Conservation (phyloP, 306 rosid species). For the Dalbergia cultrata region DNA sequence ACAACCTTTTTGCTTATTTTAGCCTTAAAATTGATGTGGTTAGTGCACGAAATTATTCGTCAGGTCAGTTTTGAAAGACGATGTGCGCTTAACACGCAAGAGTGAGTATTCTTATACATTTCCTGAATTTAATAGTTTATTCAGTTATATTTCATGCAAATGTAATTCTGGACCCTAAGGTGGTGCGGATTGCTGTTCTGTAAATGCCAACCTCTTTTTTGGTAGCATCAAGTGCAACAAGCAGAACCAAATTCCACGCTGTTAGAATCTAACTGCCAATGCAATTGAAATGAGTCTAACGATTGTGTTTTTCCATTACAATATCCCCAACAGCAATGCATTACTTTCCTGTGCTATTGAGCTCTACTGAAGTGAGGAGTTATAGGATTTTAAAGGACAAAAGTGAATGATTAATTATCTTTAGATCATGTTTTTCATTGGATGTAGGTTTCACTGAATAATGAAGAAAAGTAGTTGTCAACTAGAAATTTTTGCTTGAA, state of each 20-base stretch:
- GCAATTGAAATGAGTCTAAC: neutral
- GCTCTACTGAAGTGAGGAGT: too few species aligned
- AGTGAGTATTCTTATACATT: constrained; percentile 34
- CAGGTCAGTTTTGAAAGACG: constrained; percentile 29
- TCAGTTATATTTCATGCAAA: neutral
- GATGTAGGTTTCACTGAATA: too few species aligned
- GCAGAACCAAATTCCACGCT: neutral
- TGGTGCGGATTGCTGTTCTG: neutral
- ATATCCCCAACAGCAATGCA: neutral
- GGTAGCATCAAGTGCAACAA: neutral
- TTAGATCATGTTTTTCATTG: too few species aligned
- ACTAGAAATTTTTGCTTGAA: too few species aligned
- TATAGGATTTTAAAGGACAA: too few species aligned
- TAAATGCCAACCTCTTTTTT: neutral
- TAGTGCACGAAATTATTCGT: constrained; percentile 37
- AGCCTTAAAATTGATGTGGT: constrained; percentile 41
- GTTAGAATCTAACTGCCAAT: neutral
- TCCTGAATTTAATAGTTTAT: neutral
- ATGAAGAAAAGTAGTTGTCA: too few species aligned
- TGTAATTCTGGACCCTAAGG: neutral
- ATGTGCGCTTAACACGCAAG: constrained; percentile 23
- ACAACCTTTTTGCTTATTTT: constrained; percentile 50
- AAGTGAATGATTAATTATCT: too few species aligned
- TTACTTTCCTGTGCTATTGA: neutral
- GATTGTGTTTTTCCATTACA: neutral